Conservation (phyloP, 306 rosid species). For the Trifolium pratense region DNA sequence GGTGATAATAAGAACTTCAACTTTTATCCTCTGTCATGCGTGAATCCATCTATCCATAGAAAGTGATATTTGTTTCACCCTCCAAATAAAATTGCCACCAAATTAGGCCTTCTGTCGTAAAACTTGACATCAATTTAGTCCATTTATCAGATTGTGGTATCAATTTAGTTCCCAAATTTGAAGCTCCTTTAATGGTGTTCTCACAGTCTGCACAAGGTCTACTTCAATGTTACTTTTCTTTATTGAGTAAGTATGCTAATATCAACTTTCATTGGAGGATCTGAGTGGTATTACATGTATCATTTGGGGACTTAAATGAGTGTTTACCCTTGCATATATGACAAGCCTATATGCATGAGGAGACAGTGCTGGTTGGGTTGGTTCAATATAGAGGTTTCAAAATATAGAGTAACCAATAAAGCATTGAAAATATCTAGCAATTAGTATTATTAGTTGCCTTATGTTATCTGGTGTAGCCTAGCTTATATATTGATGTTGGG, state of each 20-base stretch:
- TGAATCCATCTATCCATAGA: not conserved
- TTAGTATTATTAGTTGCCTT: conserved; percentile 16
- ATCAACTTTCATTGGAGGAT: conserved; percentile 24
- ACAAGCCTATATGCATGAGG: conserved; percentile 7
- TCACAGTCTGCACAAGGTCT: not conserved
- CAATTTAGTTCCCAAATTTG: conserved; percentile 24
- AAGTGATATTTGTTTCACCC: conserved; percentile 20
- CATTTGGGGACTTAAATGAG: conserved; percentile 10
- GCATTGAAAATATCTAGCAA: conserved; percentile 15
- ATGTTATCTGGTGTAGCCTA: conserved; percentile 1
- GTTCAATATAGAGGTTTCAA: not conserved
- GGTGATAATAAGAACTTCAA: conserved; percentile 8
- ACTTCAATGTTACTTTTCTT: conserved; percentile 13
- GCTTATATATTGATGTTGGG: conserved; percentile 2
- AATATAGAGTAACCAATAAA: conserved; percentile 6
- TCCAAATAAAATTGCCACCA: conserved; percentile 14
- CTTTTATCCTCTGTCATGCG: not conserved
- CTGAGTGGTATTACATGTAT: conserved; percentile 8
- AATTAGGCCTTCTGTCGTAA: not conserved
- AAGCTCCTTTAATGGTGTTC: conserved; percentile 11
- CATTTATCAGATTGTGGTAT: not conserved
- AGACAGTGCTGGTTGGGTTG: not conserved
- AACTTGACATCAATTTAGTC: conserved; percentile 17
- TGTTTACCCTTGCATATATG: conserved; percentile 11
- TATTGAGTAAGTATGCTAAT: conserved; percentile 16